phyloP scores from a whole-genome alignment of 805 yeast genomes.

The Kodamaea sagamina region DNA sequence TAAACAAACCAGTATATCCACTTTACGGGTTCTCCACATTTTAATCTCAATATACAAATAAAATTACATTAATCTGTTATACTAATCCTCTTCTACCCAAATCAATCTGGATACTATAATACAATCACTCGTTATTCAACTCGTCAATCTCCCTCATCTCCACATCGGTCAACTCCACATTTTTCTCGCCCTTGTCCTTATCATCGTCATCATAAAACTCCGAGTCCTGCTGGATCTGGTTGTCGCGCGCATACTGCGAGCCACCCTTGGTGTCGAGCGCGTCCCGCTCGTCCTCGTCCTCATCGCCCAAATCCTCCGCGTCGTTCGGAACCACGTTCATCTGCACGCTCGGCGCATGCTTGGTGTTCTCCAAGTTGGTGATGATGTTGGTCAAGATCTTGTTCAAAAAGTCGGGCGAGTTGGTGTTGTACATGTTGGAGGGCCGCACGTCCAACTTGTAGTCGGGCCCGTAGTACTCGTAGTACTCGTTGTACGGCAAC shows the following conservation, averaged over 20 bases:
- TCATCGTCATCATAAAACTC: conserved; percentile 77
- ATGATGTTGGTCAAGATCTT: conserved; percentile 77
- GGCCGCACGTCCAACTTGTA: conserved; percentile 93
- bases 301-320: conserved; percentile 83
- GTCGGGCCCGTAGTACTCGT: conserved; percentile 97
- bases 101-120: too few relatives aligned
- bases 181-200: conserved; percentile 40
- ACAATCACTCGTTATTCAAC: conserved; percentile 27
- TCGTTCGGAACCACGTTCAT: conserved; percentile 87
- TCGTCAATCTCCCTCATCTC: conserved; percentile 41
- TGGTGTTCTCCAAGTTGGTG: conserved; percentile 81
- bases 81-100: too few relatives aligned
- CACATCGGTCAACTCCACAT: conserved; percentile 35
- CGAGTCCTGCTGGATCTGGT: conserved; percentile 63
- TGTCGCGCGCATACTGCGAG: conserved; percentile 80
- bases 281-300: conserved; percentile 75
- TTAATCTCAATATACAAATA: too few relatives aligned
- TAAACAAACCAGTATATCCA: too few relatives aligned
- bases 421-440: conserved; percentile 94
- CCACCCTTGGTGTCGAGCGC: conserved; percentile 93
- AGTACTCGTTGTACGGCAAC: conserved; percentile 90
- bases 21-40: too few relatives aligned
- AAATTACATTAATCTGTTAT: too few relatives aligned
- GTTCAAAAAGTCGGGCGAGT: conserved; percentile 87
- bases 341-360: conserved; percentile 96